Evolutionary conservation across 805 yeast species (phyloP), one percentile per base, ranked within the genome.

Genomic region (Maudiozyma barnettii): DNA sequence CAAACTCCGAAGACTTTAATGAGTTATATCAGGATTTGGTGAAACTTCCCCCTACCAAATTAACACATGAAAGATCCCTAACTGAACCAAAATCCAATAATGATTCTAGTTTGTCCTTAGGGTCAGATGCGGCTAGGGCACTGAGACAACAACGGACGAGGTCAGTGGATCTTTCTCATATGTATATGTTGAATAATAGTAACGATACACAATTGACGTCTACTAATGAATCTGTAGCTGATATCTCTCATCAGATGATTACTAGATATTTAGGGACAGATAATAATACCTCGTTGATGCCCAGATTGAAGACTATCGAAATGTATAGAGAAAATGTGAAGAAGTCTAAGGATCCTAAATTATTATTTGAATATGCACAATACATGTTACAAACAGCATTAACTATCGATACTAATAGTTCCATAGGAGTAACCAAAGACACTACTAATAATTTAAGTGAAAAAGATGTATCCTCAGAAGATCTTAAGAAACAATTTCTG

Each of bases 341-440:
- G 56, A 85, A 82, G 57, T 78, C 88, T 19, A 82, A 81, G 58
- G 96, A 91, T 59, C 95, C 96, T 0, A 79, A 77, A 18, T 82
- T 87, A n/a, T 75, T 89, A 55, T 87, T 88, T 64, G 88, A 88
- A 59, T 89, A 86, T 61, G 96, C 97, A 1, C 93, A 88, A 66
- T 87, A 84, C 63, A 82, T 86, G 81, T 68, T 88, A 45, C 91
- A 86, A 63, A 84, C 95, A 0, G 95, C 95, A 1, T 71, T 90
- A 45, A 67, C 83, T 18, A 72, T 83, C 50, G 79, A 69, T 13
- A 47, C 60, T 5, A 46, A 55, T 10, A 19, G 29, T n/a, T 7
- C 16, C 3, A 9, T 26, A 6, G 30, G 30, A 9, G 8, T 26
- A 26, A 2, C 30, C 10, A 12, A 22, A 4, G 16, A 2, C 13